Percentiles rank a stretch among this genome's conserved stretches.
phyloP scores from a whole-genome alignment of 441 rosid species.

The Manihot esculenta region DNA sequence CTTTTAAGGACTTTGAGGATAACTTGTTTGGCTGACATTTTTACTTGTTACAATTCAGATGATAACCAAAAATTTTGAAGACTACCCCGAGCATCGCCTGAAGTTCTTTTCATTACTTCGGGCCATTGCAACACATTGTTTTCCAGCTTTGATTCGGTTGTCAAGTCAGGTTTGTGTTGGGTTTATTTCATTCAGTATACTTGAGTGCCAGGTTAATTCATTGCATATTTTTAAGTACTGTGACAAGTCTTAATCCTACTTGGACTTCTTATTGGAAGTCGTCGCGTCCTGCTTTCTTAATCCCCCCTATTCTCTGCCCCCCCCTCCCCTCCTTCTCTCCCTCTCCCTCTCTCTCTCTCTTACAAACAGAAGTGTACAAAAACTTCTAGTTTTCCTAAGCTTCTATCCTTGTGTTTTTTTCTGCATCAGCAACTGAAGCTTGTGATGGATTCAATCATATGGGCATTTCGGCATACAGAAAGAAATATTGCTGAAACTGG shows the following conservation, averaged over 20 bases:
- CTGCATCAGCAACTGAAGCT: constrained; percentile 84
- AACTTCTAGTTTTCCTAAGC: background rate
- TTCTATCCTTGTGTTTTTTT: background rate
- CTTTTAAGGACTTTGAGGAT: background rate
- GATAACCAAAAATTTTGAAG: constrained; percentile 99
- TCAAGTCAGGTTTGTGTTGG: constrained; percentile 81
- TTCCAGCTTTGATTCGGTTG: constrained; percentile 85
- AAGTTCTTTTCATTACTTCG: constrained; percentile 99
- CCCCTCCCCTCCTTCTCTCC: background rate
- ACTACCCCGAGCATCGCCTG: constrained; percentile 98
- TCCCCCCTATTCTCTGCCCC: too few species aligned
- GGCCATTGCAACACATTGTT: constrained; percentile 95
- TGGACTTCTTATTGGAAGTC: too few species aligned
- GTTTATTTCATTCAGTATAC: constrained; percentile 11
- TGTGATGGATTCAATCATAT: constrained; percentile 97
- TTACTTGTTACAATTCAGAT: constrained; percentile 51
- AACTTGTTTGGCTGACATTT: constrained; percentile 6
- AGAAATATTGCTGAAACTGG: constrained; percentile 99
- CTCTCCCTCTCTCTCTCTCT: too few species aligned
- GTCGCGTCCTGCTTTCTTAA: too few species aligned
- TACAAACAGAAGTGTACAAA: background rate
- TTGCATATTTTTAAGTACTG: too few species aligned
- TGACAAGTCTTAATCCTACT: too few species aligned
- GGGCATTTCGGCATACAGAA: constrained; percentile 99
- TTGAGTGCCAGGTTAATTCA: background rate